Evolutionary conservation across 352 stramenopile species (phyloP), one percentile per base, ranked within the genome.

Genomic region (Globisporangium echinulatum): DNA sequence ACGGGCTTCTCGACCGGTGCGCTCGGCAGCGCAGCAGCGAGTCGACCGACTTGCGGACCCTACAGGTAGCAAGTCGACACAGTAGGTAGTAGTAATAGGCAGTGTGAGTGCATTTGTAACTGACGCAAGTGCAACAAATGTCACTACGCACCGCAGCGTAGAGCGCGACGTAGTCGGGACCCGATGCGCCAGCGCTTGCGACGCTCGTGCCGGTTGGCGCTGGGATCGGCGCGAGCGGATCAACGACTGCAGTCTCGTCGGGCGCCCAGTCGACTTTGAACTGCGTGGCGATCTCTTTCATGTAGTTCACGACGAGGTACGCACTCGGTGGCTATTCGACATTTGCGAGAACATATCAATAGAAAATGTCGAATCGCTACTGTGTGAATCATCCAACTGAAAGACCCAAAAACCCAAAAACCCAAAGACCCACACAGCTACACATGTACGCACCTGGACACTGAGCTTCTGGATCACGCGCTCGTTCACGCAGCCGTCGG

Each of bases 241-340:
- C 83, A 6, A 75, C 63, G 61, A 96, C 85, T 55, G 75, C 70
- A 0, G 69, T 59, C 63, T 96, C 82, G 14, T 90, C 75, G 4
- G 90, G 90, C 38, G 95, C 90, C 92, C 94, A 99, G 50, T 96
- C 70, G n/a, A 99, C 88, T 11, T 97, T 88, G 67, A 96, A 97
- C 64, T 98, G 86, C 59, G 97, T 96, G 7, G 92, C 91, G 68
- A 98, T 98, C 64, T 96, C 90, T 51, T 98, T 97, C 76, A 99
- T 88, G 78, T 98, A 98, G 25, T 94, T 97, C 37, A 98, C 86
- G 17, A 98, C 94, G 8, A 98, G 63, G 56, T 96, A 98, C 7
- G 92, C 93, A 50, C 88, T 96, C 1, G 96, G 96, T n/a, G 94
- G 96, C 71, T 91, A 61, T 47, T 33, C 15, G 25, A 25, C 13